phyloP scores from a whole-genome alignment of 495 filamentous ascomycete genomes.

The Sabuloglossum arenarium region DNA sequence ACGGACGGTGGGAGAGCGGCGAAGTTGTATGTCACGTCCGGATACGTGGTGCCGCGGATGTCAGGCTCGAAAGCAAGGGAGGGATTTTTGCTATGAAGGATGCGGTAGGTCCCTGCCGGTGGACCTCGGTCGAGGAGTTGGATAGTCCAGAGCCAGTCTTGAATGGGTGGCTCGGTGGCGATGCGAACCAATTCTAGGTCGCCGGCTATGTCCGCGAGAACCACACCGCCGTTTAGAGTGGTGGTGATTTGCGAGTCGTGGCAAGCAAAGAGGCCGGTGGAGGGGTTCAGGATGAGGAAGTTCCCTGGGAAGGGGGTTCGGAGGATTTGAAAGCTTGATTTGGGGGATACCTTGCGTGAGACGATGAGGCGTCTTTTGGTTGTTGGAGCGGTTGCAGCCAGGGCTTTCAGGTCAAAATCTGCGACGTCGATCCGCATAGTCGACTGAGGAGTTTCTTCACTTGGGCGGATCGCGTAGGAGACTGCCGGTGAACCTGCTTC shows the following conservation, averaged over 20 bases:
- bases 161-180: neutral
- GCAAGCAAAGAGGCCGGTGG: neutral
- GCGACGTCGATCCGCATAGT: neutral
- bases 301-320: neutral
- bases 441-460: neutral
- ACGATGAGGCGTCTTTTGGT: neutral
- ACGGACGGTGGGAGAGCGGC: too few relatives aligned
- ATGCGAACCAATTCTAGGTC: neutral
- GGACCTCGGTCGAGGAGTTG: neutral
- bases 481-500: neutral
- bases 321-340: neutral
- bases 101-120: neutral
- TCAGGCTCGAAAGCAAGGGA: neutral
- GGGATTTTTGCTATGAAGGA: too few relatives aligned
- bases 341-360: neutral
- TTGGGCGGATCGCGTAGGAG: neutral
- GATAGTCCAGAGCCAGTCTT: neutral
- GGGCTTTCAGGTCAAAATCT: neutral
- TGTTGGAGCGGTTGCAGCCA: neutral
- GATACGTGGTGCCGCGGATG: neutral
- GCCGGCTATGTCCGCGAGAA: neutral
- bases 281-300: neutral
- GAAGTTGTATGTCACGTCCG: neutral
- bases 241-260: neutral
- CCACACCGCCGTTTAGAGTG: neutral